Evolutionary conservation across 2,329 filamentous ascomycete genomes (phyloP).

Genomic region (Ophiostoma tasmaniense): DNA sequence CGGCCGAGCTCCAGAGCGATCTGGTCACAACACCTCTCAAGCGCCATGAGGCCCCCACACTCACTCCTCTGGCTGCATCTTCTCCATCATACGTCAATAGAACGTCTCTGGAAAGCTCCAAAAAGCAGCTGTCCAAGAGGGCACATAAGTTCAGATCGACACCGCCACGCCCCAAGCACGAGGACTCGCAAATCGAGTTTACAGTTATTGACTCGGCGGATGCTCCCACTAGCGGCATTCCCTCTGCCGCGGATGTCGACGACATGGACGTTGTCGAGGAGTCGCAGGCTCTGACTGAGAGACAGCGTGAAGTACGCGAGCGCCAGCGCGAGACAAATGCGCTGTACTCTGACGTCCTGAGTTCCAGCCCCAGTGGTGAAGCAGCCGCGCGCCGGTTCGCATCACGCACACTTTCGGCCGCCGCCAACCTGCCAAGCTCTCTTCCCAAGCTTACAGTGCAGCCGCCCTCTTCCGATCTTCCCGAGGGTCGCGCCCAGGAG

Average conservation of each 20-base stretch:
- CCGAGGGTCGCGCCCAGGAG: slow-evolving; percentile 9
- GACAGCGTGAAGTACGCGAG: slow-evolving; percentile 68
- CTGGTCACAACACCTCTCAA: slow-evolving; percentile 22
- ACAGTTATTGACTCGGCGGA: slow-evolving; percentile 52
- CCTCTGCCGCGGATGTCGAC: slow-evolving; percentile 18
- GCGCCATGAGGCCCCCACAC: slow-evolving; percentile 14
- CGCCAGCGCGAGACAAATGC: slow-evolving; percentile 58
- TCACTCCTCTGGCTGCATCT: slow-evolving; percentile 11
- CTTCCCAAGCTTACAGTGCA: slow-evolving; percentile 7
- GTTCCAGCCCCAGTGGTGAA: slow-evolving; percentile 40
- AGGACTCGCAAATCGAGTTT: slow-evolving; percentile 77
- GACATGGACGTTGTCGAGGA: slow-evolving; percentile 31
- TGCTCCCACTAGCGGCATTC: slow-evolving; percentile 29
- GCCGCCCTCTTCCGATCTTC: background rate
- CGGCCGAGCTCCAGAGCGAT: slow-evolving; percentile 22
- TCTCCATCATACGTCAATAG: slow-evolving; percentile 16
- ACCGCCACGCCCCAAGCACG: slow-evolving; percentile 54
- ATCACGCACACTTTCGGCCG: slow-evolving; percentile 8
- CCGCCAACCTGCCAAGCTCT: background rate
- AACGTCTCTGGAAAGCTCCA: background rate
- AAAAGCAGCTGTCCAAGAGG: slow-evolving; percentile 8
- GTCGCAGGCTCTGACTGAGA: slow-evolving; percentile 69
- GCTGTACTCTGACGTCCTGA: slow-evolving; percentile 58
- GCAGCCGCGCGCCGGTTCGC: background rate
- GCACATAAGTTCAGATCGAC: slow-evolving; percentile 23